Evolutionary conservation across 345 rosid species (phyloP).

Genomic region (Limnanthes douglasii): DNA sequence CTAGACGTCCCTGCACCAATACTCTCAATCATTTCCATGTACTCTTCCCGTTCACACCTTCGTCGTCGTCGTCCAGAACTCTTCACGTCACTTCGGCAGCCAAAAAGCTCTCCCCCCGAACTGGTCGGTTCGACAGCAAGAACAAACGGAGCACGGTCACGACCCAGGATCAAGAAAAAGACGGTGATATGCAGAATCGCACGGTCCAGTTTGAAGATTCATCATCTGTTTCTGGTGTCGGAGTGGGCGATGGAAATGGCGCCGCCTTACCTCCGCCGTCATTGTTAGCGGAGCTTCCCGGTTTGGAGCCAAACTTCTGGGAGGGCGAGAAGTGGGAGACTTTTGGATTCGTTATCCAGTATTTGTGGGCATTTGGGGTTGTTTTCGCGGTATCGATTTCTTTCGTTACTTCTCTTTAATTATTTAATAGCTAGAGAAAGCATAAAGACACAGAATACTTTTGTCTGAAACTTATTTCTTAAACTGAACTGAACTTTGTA

Average conservation of each 20-base stretch:
- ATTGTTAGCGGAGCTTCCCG: constrained; percentile 43
- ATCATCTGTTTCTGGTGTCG: constrained; percentile 10
- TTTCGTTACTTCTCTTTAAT: not conserved
- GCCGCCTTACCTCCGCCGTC: constrained; percentile 13
- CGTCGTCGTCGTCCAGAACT: constrained; percentile 13
- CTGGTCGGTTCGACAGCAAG: constrained; percentile 61
- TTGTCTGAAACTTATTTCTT: no score
- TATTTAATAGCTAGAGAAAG: not conserved
- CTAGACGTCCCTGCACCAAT: constrained; percentile 4
- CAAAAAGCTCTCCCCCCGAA: constrained; percentile 44
- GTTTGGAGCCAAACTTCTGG: constrained; percentile 49
- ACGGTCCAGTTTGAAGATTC: constrained; percentile 16
- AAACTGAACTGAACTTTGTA: not conserved
- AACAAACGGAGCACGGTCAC: constrained; percentile 31
- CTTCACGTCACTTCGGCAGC: constrained; percentile 36
- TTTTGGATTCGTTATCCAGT: constrained; percentile 71
- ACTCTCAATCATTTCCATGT: no score
- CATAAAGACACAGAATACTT: not conserved
- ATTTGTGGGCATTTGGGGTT: constrained; percentile 83
- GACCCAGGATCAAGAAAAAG: constrained; percentile 24
- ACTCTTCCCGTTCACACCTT: constrained; percentile 2
- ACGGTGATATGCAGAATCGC: constrained; percentile 6
- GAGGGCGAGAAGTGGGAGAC: constrained; percentile 82
- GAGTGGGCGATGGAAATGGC: constrained; percentile 10
- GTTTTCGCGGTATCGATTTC: constrained; percentile 51